A percentile compares a stretch with the other conserved stretches of the same genome.
These are phyloP conservation scores for Botrytis porri DNA, from an alignment of 2,329 filamentous ascomycete species.

Conservation along the genomic window DNA sequence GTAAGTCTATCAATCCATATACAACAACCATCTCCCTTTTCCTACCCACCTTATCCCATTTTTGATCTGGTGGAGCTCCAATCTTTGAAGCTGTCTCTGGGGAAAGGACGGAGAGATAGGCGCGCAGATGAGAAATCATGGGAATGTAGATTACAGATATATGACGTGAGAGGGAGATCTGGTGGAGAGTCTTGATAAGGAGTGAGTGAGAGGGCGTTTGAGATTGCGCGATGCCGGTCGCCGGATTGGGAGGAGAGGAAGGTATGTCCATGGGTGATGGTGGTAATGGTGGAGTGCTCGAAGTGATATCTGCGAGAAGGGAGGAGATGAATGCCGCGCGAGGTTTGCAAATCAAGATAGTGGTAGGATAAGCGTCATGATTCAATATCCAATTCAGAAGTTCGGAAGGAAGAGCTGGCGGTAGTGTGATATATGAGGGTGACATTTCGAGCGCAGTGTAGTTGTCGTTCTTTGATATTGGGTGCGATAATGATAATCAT, in stretches of 20 bases:
- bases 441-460: slow-evolving; percentile 23
- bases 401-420: slow-evolving; percentile 54
- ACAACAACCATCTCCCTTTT: slow-evolving; percentile 48
- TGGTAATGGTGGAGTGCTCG: slow-evolving; percentile 17
- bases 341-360: slow-evolving; percentile 68
- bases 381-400: slow-evolving; percentile 64
- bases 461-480: background rate
- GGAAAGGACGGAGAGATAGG: slow-evolving; percentile 59
- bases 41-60: slow-evolving; percentile 20
- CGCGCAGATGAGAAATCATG: slow-evolving; percentile 73
- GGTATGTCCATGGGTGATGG: slow-evolving; percentile 15
- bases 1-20: slow-evolving; percentile 63
- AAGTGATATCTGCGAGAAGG: slow-evolving; percentile 49
- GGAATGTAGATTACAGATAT: slow-evolving; percentile 71
- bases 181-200: slow-evolving; percentile 62
- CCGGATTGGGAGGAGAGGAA: background rate
- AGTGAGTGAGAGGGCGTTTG: slow-evolving; percentile 42
- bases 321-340: slow-evolving; percentile 62
- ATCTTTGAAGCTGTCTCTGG: slow-evolving; percentile 16
- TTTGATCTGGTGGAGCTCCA: background rate
- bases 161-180: slow-evolving; percentile 65
- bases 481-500: background rate
- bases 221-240: background rate
- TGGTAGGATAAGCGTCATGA: slow-evolving; percentile 55
- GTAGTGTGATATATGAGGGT: slow-evolving; percentile 45